Evolutionary conservation across 2,329 filamentous ascomycete species (phyloP).

Genomic region (Cryphonectria japonica): DNA sequence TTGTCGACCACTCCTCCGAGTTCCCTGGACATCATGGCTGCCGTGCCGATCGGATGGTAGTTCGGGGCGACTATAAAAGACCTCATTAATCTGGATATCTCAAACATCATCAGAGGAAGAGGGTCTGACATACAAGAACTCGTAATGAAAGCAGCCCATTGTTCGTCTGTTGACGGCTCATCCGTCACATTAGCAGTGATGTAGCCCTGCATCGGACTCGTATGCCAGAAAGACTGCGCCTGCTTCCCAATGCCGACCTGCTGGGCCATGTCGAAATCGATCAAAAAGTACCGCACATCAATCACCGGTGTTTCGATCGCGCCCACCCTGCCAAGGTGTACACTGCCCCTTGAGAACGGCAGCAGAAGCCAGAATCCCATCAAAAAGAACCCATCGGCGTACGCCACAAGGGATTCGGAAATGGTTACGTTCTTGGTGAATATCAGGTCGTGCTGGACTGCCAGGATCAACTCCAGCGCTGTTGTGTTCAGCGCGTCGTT

Average conservation of each 20-base stretch:
- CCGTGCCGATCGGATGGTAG: conserved; percentile 32
- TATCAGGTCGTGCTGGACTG: conserved; percentile 52
- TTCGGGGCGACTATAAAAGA: conserved; percentile 10
- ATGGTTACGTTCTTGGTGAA: conserved; percentile 50
- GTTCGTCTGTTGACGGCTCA: conserved; percentile 14
- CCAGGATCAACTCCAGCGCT: conserved; percentile 45
- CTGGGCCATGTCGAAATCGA: conserved; percentile 42
- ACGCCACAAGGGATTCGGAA: conserved; percentile 49
- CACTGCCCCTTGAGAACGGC: conserved; percentile 45
- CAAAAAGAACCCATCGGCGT: conserved; percentile 36
- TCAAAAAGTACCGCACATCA: conserved; percentile 41
- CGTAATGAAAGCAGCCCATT: conserved; percentile 14
- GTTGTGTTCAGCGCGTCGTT: conserved; percentile 29
- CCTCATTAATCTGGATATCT: neutral
- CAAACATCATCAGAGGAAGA: neutral
- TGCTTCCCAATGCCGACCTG: conserved; percentile 38
- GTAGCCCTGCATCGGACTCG: conserved; percentile 33
- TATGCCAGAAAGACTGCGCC: conserved; percentile 39
- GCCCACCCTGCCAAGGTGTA: conserved; percentile 44
- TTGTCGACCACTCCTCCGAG: conserved; percentile 48
- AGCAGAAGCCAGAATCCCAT: conserved; percentile 45
- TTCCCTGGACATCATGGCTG: conserved; percentile 29
- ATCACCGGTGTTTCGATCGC: conserved; percentile 42
- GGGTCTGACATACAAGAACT: conserved; percentile 3
- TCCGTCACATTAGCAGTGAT: conserved; percentile 25